Base-by-base conservation (phyloP, 805 yeast species). In the Ascoidea asiatica region DNA sequence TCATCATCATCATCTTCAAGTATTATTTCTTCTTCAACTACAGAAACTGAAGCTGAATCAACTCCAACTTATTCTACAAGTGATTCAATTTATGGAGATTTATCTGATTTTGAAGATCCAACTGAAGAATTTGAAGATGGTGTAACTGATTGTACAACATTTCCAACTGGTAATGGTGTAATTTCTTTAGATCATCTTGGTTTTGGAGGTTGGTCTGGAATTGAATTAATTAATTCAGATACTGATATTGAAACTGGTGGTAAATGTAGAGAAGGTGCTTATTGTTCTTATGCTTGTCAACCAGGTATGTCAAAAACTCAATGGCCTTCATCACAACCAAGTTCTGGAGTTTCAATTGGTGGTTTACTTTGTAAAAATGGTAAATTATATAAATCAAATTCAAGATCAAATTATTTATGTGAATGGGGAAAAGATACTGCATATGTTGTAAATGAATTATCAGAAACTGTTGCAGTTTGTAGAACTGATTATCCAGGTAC, bases 401-500 rank as follows among this genome's bases (percentile, higher is more conserved):
- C 78, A 39, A 67, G 71, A 63, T 51, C 75, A 47, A 67, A 77
- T 55, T 67, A 77, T 68, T 75, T 90, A 58, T 90, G 98, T 73
- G 86, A 73, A 59, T 84, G 95, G 90, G 87, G 81, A 52, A 61
- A 58, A 39, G 60, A 75, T 46, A 59, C 72, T 43, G 83, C 85
- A 43, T 53, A 56, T 43, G 81, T 77, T 46, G 69, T 64, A 39
- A 71, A 76, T 48, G 70, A 83, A 55, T 65, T 85, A 47, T 58
- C 63, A 52, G 61, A 81, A 48, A 72, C 72, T 44, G 88, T 90
- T 56, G 90, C 97, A 48, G 67, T 92, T 58, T 92, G 98, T 75
- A 84, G 97, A 73, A 90, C 98, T 50, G 98, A 90, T 65, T 90
- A 90, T 77, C 98, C 98, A 60, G 98, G 98, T 70, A 81, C 96